Percentiles rank a stretch among this genome's conserved stretches.
Evolutionary conservation across 1,284 basidiomycete species (phyloP).

Genomic region (Cerrena zonata): DNA sequence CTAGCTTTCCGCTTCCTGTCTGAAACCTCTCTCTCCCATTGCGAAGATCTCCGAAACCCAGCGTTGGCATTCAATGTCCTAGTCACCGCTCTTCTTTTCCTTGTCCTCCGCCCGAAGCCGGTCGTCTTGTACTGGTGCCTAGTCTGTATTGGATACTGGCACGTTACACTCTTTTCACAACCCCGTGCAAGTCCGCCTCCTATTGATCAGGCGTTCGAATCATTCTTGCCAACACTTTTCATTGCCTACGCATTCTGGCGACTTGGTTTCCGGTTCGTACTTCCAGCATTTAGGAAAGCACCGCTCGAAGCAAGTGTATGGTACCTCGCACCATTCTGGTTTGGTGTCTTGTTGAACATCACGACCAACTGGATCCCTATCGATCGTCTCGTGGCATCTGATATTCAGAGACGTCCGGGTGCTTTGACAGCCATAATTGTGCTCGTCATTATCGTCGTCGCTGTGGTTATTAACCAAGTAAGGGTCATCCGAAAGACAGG

Average conservation of each 20-base stretch:
- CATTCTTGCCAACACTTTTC: constrained; percentile 77
- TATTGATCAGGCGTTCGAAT: constrained; percentile 64
- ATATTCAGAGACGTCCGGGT: constrained; percentile 64
- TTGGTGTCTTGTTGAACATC: constrained; percentile 64
- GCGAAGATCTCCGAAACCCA: constrained; percentile 63
- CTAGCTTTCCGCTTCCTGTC: constrained; percentile 45
- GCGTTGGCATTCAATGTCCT: constrained; percentile 70
- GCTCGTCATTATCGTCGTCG: constrained; percentile 57
- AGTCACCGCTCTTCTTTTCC: constrained; percentile 60
- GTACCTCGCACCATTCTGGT: constrained; percentile 79
- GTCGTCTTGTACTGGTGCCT: constrained; percentile 73
- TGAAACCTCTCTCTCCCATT: constrained; percentile 46
- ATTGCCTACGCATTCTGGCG: constrained; percentile 79
- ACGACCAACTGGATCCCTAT: constrained; percentile 70
- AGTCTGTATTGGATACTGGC: constrained; percentile 85
- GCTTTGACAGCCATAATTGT: constrained; percentile 70
- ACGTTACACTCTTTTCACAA: constrained; percentile 76
- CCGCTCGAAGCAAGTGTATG: constrained; percentile 71
- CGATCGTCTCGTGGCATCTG: constrained; percentile 64
- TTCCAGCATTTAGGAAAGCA: constrained; percentile 63
- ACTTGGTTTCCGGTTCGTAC: constrained; percentile 66
- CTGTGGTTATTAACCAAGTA: constrained; percentile 67
- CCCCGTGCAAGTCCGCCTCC: constrained; percentile 64
- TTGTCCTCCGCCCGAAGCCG: constrained; percentile 68
- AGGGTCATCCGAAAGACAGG: constrained; percentile 82